Evolutionary conservation across 2,329 filamentous ascomycete genomes (phyloP).

Genomic region (Sordariomycetes sp.): DNA sequence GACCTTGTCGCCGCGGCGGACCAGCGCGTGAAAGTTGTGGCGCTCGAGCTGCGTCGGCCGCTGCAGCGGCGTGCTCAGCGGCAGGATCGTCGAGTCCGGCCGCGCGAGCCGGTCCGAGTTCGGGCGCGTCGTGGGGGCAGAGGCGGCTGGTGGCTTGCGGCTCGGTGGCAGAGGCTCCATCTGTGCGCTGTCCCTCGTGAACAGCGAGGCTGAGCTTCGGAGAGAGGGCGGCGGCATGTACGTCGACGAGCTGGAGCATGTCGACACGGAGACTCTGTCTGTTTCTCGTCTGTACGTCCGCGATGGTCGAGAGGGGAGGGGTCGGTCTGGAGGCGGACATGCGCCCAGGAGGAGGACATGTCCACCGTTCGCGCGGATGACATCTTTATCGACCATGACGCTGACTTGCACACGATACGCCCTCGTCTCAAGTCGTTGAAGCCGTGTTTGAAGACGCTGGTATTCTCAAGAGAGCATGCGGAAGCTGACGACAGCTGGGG

Average conservation of each 20-base stretch:
- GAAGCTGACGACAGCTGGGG: too few relatives aligned
- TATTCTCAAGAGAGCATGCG: too few relatives aligned
- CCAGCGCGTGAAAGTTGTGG: constrained; percentile 3
- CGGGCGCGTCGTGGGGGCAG: background rate
- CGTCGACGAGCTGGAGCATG: too few relatives aligned
- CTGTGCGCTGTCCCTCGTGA: background rate
- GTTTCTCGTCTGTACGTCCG: too few relatives aligned
- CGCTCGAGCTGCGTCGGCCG: constrained; percentile 1
- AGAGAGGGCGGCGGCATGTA: too few relatives aligned
- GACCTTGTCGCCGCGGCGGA: constrained; percentile 1
- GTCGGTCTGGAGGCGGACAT: background rate
- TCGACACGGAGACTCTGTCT: too few relatives aligned
- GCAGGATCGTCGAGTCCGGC: constrained; percentile 3
- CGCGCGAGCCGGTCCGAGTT: constrained; percentile 1
- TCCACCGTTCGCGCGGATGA: too few relatives aligned
- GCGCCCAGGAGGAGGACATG: too few relatives aligned
- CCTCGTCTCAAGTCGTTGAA: too few relatives aligned
- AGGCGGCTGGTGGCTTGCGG: background rate
- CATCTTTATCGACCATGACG: too few relatives aligned
- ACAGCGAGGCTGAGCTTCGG: background rate
- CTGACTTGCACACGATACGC: too few relatives aligned
- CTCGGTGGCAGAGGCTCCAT: background rate
- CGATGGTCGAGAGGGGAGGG: background rate
- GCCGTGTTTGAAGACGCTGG: too few relatives aligned
- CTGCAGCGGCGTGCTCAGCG: background rate